A percentile compares a stretch with the other conserved stretches of the same genome.
These are phyloP conservation scores for Candida silvatica DNA, from an alignment of 805 yeast species.

Conservation along the genomic window DNA sequence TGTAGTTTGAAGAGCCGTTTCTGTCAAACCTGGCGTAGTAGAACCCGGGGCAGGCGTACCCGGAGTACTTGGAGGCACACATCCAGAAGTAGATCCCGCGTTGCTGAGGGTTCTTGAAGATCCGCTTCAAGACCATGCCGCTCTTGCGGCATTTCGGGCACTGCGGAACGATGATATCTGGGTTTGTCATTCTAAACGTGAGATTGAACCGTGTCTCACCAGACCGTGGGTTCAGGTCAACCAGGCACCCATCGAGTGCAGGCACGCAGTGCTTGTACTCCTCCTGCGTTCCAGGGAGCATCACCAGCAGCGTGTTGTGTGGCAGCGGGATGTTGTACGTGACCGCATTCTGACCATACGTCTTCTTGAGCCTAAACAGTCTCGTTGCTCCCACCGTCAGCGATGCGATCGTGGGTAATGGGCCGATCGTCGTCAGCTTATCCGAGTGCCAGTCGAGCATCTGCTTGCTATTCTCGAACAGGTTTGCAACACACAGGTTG, in stretches of 20 bases:
- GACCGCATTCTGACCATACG: slow-evolving; percentile 5
- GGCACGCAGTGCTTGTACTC: slow-evolving; percentile 60
- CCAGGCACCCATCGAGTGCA: slow-evolving; percentile 30
- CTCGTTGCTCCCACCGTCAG: slow-evolving; percentile 63
- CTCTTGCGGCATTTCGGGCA: slow-evolving; percentile 32
- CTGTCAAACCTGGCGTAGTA: slow-evolving; percentile 40
- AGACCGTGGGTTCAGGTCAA: slow-evolving; percentile 32
- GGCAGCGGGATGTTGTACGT: slow-evolving; percentile 46
- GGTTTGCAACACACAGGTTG: slow-evolving; percentile 47
- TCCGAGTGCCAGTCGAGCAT: slow-evolving; percentile 74
- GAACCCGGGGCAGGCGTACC: slow-evolving; percentile 38
- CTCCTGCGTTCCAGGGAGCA: slow-evolving; percentile 80
- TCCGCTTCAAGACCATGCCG: slow-evolving; percentile 52
- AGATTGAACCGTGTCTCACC: slow-evolving; percentile 50
- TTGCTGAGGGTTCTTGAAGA: slow-evolving; percentile 34
- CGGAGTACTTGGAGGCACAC: slow-evolving; percentile 40
- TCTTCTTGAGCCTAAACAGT: slow-evolving; percentile 49
- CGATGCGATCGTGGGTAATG: slow-evolving; percentile 60
- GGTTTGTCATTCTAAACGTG: slow-evolving; percentile 52
- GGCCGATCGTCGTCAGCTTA: slow-evolving; percentile 63
- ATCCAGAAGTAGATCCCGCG: slow-evolving; percentile 62
- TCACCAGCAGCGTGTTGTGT: slow-evolving; percentile 59
- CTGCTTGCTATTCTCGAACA: slow-evolving; percentile 39
- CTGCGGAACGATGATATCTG: slow-evolving; percentile 29
- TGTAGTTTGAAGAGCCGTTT: slow-evolving; percentile 19